These are phyloP conservation scores for Monilinia laxa DNA, from an alignment of 2,329 filamentous ascomycete species.

Conservation along the genomic window DNA sequence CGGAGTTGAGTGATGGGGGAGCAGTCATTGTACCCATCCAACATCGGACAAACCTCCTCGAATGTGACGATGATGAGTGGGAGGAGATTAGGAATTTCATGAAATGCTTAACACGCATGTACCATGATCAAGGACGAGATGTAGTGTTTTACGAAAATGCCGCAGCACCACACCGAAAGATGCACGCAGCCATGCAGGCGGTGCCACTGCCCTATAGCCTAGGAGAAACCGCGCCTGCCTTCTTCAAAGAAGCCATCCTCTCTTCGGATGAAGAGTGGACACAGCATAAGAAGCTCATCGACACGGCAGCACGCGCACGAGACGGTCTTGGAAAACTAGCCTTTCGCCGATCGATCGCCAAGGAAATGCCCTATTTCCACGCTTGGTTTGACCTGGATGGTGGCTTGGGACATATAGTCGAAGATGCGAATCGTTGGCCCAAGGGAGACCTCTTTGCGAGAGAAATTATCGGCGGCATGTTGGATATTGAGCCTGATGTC, in stretches of 20 bases:
- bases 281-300: constrained; percentile 92
- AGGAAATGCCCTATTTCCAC: constrained; percentile 98
- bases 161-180: constrained; percentile 71
- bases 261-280: constrained; percentile 89
- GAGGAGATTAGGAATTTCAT: constrained; percentile 99
- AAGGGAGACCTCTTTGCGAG: constrained; percentile 88
- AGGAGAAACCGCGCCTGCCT: constrained; percentile 89
- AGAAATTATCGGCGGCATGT: constrained; percentile 88
- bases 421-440: constrained; percentile 83
- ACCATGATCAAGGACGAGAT: constrained; percentile 87
- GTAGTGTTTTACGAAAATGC: constrained; percentile 99
- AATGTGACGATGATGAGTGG: constrained; percentile 99
- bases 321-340: constrained; percentile 74
- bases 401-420: constrained; percentile 87
- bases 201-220: constrained; percentile 87
- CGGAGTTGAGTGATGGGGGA: constrained; percentile 79
- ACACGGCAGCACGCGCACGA: constrained; percentile 68
- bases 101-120: constrained; percentile 92
- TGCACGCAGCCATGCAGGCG: constrained; percentile 81
- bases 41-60: constrained; percentile 86
- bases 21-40: constrained; percentile 87
- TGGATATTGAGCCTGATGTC: constrained; percentile 76
- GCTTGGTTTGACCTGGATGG: constrained; percentile 94
- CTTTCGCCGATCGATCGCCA: constrained; percentile 79
- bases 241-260: constrained; percentile 93